These are phyloP conservation scores for Neltuma alba DNA, from an alignment of 306 rosid species.

Conservation along the genomic window DNA sequence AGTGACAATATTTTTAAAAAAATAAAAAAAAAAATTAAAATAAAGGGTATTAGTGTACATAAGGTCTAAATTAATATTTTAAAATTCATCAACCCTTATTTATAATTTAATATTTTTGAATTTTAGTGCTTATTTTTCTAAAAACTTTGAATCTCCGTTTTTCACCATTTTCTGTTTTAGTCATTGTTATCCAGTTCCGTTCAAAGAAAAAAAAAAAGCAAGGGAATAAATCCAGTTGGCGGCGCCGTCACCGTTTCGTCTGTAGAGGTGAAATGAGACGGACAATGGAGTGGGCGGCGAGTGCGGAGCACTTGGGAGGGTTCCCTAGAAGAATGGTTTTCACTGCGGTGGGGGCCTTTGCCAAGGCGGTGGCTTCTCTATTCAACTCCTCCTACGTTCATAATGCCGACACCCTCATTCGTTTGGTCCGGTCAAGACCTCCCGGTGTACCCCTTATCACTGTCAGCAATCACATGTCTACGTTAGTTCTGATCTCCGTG, in stretches of 20 bases:
- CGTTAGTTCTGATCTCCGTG: conserved; percentile 38
- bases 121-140: too few relatives aligned
- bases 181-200: too few relatives aligned
- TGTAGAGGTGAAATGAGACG: conserved; percentile 43
- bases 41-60: too few relatives aligned
- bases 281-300: conserved; percentile 81
- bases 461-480: conserved; percentile 95
- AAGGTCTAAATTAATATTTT: too few relatives aligned
- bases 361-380: conserved; percentile 61
- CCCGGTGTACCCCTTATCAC: conserved; percentile 83
- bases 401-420: conserved; percentile 77
- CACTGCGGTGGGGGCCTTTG: conserved; percentile 64
- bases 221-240: not conserved
- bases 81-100: too few relatives aligned
- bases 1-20: too few relatives aligned
- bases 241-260: not conserved
- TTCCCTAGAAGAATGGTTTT: conserved; percentile 64
- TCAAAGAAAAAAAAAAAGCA: too few relatives aligned
- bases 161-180: too few relatives aligned
- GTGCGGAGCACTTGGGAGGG: conserved; percentile 57
- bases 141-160: too few relatives aligned
- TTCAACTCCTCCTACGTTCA: conserved; percentile 72
- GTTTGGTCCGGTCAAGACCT: conserved; percentile 71
- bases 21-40: too few relatives aligned
- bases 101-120: too few relatives aligned